Evolutionary conservation across 495 filamentous ascomycete genomes (phyloP).

Genomic region (Lophiostoma macrostomum): DNA sequence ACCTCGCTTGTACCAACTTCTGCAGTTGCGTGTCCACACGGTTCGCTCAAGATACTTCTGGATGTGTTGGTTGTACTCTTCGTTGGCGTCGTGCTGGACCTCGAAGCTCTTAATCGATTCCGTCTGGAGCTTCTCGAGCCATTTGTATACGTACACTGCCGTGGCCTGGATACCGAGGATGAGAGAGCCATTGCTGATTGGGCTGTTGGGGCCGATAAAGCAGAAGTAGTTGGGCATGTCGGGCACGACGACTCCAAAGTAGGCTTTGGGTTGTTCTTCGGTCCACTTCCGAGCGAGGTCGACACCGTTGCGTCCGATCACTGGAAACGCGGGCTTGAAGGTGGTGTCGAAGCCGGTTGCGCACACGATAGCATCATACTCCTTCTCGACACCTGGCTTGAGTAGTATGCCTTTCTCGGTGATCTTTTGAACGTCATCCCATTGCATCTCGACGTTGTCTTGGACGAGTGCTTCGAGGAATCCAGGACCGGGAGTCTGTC

Average conservation of each 20-base stretch:
- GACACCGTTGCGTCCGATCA: not conserved
- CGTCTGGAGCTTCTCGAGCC: too few relatives aligned
- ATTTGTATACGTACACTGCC: too few relatives aligned
- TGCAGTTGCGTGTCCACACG: too few relatives aligned
- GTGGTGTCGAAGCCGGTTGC: slow-evolving; percentile 51
- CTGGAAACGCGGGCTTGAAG: slow-evolving; percentile 35
- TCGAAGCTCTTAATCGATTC: too few relatives aligned
- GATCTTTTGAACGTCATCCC: slow-evolving; percentile 37
- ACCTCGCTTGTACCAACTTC: not conserved
- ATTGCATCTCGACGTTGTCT: slow-evolving; percentile 37
- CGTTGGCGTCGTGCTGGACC: too few relatives aligned
- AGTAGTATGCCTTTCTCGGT: slow-evolving; percentile 45
- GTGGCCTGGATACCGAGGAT: too few relatives aligned
- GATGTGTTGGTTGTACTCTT: too few relatives aligned
- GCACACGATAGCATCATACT: slow-evolving; percentile 50
- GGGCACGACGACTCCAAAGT: not conserved
- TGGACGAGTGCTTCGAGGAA: slow-evolving; percentile 42
- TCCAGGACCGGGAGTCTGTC: slow-evolving; percentile 37
- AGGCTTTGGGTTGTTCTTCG: not conserved
- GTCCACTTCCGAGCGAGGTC: not conserved
- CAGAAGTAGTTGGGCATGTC: too few relatives aligned
- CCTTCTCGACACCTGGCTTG: slow-evolving; percentile 45
- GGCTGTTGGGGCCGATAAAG: too few relatives aligned
- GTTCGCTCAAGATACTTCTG: too few relatives aligned
- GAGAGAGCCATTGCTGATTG: too few relatives aligned